Evolutionary conservation across 148 eudicot genomes (phyloP).

Genomic region (Chenopodium berlandieri): DNA sequence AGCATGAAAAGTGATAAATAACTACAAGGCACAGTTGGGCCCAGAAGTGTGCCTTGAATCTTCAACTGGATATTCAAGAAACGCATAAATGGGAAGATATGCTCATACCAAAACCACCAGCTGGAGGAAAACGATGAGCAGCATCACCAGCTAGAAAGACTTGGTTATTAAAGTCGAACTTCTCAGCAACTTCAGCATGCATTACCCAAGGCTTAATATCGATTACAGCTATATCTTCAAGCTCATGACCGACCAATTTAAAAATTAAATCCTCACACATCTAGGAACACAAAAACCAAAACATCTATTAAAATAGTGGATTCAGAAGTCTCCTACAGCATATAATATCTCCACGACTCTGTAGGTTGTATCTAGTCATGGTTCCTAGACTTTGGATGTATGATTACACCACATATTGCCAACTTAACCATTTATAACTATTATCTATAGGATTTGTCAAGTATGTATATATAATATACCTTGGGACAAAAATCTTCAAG

Average conservation of each 20-base stretch:
- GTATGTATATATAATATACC: slow-evolving; percentile 42
- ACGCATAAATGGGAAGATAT: not conserved
- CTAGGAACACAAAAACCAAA: slow-evolving; percentile 37
- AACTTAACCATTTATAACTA: slow-evolving; percentile 1
- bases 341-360: not conserved
- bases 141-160: slow-evolving; percentile 91
- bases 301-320: not conserved
- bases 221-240: slow-evolving; percentile 69
- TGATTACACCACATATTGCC: not conserved
- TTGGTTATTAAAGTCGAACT: slow-evolving; percentile 52
- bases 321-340: no score
- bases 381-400: not conserved
- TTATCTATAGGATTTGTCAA: not conserved
- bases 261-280: slow-evolving; percentile 70
- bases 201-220: slow-evolving; percentile 97
- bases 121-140: slow-evolving; percentile 97
- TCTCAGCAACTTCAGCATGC: slow-evolving; percentile 98
- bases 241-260: slow-evolving; percentile 78
- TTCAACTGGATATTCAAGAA: not conserved
- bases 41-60: not conserved
- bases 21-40: slow-evolving; percentile 4
- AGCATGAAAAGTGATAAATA: slow-evolving; percentile 10
- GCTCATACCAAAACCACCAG: slow-evolving; percentile 91
- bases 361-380: not conserved
- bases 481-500: slow-evolving; percentile 68